Percentiles rank a stretch among this genome's conserved stretches.
Evolutionary conservation across 2,329 filamentous ascomycete genomes (phyloP).

Genomic region (Fusarium pininemorale): DNA sequence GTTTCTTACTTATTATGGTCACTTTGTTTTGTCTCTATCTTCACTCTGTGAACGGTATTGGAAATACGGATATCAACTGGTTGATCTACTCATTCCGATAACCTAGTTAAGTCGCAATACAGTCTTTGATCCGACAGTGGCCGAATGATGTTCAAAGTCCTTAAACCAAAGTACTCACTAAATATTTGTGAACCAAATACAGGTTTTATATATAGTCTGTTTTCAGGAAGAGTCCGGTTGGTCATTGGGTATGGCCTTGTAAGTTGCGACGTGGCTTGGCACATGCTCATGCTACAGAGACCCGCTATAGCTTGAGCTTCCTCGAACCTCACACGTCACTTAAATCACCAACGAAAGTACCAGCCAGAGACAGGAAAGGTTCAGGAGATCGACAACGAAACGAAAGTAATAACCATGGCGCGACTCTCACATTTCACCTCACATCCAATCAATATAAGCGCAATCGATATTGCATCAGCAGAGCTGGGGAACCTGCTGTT

Average conservation of each 20-base stretch:
- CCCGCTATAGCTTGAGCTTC: conserved; percentile 29
- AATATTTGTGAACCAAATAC: not conserved
- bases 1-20: not conserved
- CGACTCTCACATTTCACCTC: conserved; percentile 35
- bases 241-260: not conserved
- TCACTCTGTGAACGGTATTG: not conserved
- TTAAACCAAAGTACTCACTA: too few relatives aligned
- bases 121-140: not conserved
- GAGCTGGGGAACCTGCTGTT: conserved; percentile 72
- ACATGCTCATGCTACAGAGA: conserved; percentile 41
- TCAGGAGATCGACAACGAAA: conserved; percentile 7
- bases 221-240: not conserved
- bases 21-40: not conserved
- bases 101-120: not conserved
- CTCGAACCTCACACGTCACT: conserved; percentile 43
- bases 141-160: not conserved
- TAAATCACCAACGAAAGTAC: conserved; percentile 28
- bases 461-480: conserved; percentile 45
- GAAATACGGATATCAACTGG: too few relatives aligned
- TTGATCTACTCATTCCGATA: not conserved
- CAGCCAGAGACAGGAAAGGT: not conserved
- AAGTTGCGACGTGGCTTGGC: conserved; percentile 39
- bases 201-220: not conserved
- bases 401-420: conserved; percentile 41
- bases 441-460: conserved; percentile 23